Conservation (phyloP, 495 filamentous ascomycete species). For the Xylaria scruposa region DNA sequence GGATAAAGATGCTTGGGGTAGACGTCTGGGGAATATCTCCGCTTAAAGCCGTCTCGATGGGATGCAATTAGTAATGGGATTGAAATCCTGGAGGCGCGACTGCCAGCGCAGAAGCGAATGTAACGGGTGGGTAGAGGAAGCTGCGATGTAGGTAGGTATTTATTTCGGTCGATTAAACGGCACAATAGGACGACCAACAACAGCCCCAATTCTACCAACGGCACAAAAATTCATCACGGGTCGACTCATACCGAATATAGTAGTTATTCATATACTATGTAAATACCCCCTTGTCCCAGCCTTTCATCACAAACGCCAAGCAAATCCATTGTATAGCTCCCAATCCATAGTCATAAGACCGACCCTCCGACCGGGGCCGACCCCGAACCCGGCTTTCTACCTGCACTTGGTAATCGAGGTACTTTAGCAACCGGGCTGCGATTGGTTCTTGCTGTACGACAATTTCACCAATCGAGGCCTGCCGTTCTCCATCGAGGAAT, state of each 20-base stretch:
- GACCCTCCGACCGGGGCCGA: conserved; percentile 2
- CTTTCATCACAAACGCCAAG: background rate
- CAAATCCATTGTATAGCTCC: background rate
- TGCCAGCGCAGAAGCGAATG: background rate
- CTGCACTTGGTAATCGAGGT: background rate
- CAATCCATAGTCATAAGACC: conserved; percentile 6
- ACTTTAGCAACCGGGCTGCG: background rate
- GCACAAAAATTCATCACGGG: background rate
- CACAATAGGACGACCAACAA: too few relatives aligned
- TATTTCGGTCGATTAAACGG: background rate
- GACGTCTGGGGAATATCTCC: background rate
- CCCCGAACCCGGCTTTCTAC: conserved; percentile 12
- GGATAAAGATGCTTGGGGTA: background rate
- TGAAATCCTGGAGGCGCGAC: background rate
- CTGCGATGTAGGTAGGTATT: background rate
- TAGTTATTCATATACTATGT: background rate
- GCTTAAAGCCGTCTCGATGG: conserved; percentile 1
- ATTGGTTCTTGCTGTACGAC: background rate
- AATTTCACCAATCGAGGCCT: background rate
- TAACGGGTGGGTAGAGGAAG: background rate
- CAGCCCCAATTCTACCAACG: background rate
- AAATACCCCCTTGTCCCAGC: background rate
- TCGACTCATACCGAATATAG: background rate
- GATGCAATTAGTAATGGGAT: conserved; percentile 2
- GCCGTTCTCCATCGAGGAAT: background rate